Base-by-base conservation (phyloP, 202 grass and related monocot species). In the Hordeum pubiflorum region DNA sequence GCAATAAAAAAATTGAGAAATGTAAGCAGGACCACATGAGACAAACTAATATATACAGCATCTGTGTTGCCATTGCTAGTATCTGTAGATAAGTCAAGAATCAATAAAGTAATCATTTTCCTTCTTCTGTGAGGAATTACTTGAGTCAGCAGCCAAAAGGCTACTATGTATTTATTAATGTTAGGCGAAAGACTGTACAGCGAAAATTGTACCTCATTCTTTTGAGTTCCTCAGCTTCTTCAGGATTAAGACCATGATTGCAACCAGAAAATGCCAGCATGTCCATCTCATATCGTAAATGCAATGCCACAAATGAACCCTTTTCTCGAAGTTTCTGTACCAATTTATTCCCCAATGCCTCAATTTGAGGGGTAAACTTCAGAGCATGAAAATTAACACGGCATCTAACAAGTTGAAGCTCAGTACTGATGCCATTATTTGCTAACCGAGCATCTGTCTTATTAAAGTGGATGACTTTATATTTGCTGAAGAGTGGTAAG, bases 201-300 rank as follows among this genome's bases (percentile, higher is more conserved):
- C 29, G 27, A 69, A 79, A 75, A 44, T 50, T 81, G 83, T 71
- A 97, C 95, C 95, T 98, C 86, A 94, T 89, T 80, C 81, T 94
- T 91, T 88, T 94, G 13, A 98, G 91, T 20, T 94, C 92, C 69
- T 94, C 90, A 23, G 92, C 79, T 89, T 98, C 95, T 89, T 86
- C 79, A 33, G 8, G 74, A 79, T 90, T 94, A 82, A 93, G 93
- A 66, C 79, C 95, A 81, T 98, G 90, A 71, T 89, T 93, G 72
- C 95, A 98, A 84, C 95, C 95, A 64, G 92, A 97, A 88, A 97
- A 97, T 60, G 95, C 92, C 27, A 97, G 88, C 95, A 97, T 94
- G 58, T 97, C 94, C 94, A 94, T 97, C 85, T 97, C 94, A 75
- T 93, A 97, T 74, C 94, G 89, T 69, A 97, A 93, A 88, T 97